Conservation (phyloP, 2,329 filamentous ascomycete genomes). For the Phoma sp. region DNA sequence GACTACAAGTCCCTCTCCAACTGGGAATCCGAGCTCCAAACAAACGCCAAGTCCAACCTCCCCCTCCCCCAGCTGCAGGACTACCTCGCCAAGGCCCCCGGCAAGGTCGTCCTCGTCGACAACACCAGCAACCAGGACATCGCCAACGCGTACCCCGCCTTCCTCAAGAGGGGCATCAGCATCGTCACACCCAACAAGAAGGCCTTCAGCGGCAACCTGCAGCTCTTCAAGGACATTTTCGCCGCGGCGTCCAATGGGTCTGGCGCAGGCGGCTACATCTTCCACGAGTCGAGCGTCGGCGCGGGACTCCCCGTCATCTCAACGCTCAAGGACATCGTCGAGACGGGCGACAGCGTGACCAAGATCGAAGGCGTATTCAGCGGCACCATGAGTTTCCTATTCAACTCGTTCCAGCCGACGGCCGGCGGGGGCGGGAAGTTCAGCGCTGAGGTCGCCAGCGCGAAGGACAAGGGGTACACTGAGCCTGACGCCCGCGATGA, state of each 20-base stretch:
- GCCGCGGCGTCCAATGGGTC: conserved; percentile 70
- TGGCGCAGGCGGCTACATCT: conserved; percentile 76
- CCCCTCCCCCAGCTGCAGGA: conserved; percentile 74
- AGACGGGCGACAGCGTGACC: conserved; percentile 89
- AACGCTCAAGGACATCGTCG: conserved; percentile 90
- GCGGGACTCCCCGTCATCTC: conserved; percentile 93
- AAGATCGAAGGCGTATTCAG: conserved; percentile 98
- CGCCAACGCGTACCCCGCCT: conserved; percentile 80
- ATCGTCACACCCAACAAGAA: conserved; percentile 99
- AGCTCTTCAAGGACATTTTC: conserved; percentile 90
- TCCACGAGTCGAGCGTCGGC: conserved; percentile 94
- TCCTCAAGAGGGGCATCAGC: conserved; percentile 82
- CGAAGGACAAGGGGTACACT: conserved; percentile 91
- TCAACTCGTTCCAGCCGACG: conserved; percentile 93
- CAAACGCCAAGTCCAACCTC: conserved; percentile 70
- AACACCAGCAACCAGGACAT: conserved; percentile 93
- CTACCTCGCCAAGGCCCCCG: conserved; percentile 79
- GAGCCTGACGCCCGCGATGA: conserved; percentile 88
- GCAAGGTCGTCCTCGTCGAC: conserved; percentile 85
- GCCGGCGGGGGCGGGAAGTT: conserved; percentile 79
- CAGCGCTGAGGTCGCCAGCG: conserved; percentile 89
- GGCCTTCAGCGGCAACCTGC: conserved; percentile 83
- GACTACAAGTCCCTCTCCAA: conserved; percentile 73
- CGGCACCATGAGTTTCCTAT: conserved; percentile 96
- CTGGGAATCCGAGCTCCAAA: conserved; percentile 67